Evolutionary conservation across 192 early-diverging fungal genomes (phyloP).

Genomic region (Fimicolochytrium jonesii): DNA sequence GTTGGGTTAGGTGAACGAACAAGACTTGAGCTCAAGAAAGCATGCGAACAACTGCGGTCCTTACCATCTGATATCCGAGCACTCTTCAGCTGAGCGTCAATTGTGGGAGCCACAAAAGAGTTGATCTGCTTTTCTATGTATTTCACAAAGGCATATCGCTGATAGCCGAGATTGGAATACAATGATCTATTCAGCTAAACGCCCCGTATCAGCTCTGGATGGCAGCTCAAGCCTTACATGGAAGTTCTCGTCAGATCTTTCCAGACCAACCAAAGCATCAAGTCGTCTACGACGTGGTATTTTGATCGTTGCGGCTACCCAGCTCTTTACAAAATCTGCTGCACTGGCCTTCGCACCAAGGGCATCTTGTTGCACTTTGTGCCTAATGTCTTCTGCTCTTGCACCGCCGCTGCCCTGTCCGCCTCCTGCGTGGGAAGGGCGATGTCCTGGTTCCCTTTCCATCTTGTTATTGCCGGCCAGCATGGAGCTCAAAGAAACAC

Average conservation of each 20-base stretch:
- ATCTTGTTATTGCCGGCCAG: too few relatives aligned
- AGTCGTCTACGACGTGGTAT: slow-evolving; percentile 3
- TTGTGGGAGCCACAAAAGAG: slow-evolving; percentile 20
- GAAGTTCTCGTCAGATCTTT: slow-evolving; percentile 42
- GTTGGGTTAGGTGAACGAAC: neutral
- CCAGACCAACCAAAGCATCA: slow-evolving; percentile 27
- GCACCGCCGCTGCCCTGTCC: too few relatives aligned
- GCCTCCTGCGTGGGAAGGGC: too few relatives aligned
- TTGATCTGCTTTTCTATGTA: slow-evolving; percentile 35
- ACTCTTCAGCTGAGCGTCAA: slow-evolving; percentile 21
- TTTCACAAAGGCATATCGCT: slow-evolving; percentile 41
- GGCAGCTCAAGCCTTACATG: slow-evolving; percentile 26
- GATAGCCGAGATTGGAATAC: neutral
- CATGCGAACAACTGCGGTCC: too few relatives aligned
- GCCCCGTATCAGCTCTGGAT: too few relatives aligned
- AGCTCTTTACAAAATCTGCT: slow-evolving; percentile 11
- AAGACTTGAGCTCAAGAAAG: neutral
- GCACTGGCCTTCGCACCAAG: slow-evolving; percentile 3
- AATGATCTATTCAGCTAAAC: too few relatives aligned
- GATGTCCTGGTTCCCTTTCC: too few relatives aligned
- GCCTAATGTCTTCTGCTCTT: too few relatives aligned
- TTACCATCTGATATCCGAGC: neutral
- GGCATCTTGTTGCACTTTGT: too few relatives aligned
- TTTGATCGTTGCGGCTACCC: slow-evolving; percentile 1
- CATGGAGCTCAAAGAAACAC: too few relatives aligned